These are phyloP conservation scores for Bjerkandera adusta DNA, from an alignment of 1,284 basidiomycete species.

Conservation along the genomic window DNA sequence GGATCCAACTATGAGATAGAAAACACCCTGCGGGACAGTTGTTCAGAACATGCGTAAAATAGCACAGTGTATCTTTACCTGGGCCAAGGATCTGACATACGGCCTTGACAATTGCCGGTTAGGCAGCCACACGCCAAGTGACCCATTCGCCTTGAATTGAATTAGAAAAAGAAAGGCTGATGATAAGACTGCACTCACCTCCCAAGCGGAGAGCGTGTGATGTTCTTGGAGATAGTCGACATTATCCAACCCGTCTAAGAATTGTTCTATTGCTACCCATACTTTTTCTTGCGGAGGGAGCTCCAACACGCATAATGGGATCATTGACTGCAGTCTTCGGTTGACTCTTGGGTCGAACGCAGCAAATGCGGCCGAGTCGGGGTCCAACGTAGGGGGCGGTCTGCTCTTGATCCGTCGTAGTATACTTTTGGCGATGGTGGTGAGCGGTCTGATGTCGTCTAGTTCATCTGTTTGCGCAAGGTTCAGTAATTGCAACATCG, in stretches of 20 bases:
- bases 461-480: conserved; percentile 35
- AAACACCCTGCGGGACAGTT: conserved; percentile 43
- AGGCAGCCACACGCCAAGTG: conserved; percentile 45
- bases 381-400: conserved; percentile 35
- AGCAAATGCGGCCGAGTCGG: conserved; percentile 47
- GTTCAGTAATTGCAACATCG: conserved; percentile 51
- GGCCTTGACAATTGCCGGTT: conserved; percentile 41
- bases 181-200: conserved; percentile 44
- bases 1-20: conserved; percentile 52
- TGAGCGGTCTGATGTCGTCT: conserved; percentile 35
- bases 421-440: conserved; percentile 40
- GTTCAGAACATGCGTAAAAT: background rate
- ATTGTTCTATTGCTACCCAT: conserved; percentile 48
- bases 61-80: conserved; percentile 38
- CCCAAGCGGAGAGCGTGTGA: conserved; percentile 53
- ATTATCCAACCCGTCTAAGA: conserved; percentile 61
- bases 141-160: conserved; percentile 45
- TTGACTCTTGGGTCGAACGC: conserved; percentile 73
- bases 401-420: conserved; percentile 40
- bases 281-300: conserved; percentile 48
- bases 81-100: conserved; percentile 59
- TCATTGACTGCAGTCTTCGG: conserved; percentile 67
- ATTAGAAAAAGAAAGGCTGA: background rate
- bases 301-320: conserved; percentile 66
- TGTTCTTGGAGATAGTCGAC: conserved; percentile 44